These are phyloP conservation scores for Biscogniauxia sp. DNA, from an alignment of 2,329 filamentous ascomycete genomes.

Conservation along the genomic window DNA sequence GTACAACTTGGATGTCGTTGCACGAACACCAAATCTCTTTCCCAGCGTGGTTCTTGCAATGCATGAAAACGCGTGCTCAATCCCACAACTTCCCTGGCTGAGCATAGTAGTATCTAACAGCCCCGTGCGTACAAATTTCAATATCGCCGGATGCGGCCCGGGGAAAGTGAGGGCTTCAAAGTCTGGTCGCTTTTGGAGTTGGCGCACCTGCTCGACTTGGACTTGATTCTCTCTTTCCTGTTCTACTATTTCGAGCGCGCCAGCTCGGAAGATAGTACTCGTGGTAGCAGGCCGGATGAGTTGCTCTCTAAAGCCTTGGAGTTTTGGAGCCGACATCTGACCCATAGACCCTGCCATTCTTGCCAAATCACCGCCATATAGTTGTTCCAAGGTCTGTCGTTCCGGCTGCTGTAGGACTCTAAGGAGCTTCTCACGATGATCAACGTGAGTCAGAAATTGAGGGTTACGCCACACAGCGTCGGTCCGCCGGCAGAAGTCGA, in stretches of 20 bases:
- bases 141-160: conserved; percentile 46
- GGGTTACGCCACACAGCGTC: conserved; percentile 46
- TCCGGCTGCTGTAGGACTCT: conserved; percentile 49
- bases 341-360: conserved; percentile 21
- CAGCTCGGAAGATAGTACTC: conserved; percentile 41
- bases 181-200: conserved; percentile 46
- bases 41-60: conserved; percentile 37
- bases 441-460: conserved; percentile 34
- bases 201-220: conserved; percentile 56
- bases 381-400: conserved; percentile 52
- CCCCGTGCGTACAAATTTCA: conserved; percentile 45
- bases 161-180: conserved; percentile 41
- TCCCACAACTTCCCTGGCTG: conserved; percentile 30
- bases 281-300: conserved; percentile 10
- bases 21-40: conserved; percentile 29
- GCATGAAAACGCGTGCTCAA: conserved; percentile 42
- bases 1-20: conserved; percentile 31
- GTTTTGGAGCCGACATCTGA: conserved; percentile 9
- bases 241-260: conserved; percentile 58
- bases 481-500: conserved; percentile 56
- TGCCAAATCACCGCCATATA: conserved; percentile 45
- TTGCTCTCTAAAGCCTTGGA: neutral
- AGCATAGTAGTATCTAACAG: conserved; percentile 21
- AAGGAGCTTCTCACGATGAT: conserved; percentile 35
- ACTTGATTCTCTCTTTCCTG: conserved; percentile 59